Percentiles rank a stretch among this genome's conserved stretches.
These are phyloP conservation scores for Penstemon barbatus DNA, from an alignment of 257 asterid genomes.

Conservation along the genomic window DNA sequence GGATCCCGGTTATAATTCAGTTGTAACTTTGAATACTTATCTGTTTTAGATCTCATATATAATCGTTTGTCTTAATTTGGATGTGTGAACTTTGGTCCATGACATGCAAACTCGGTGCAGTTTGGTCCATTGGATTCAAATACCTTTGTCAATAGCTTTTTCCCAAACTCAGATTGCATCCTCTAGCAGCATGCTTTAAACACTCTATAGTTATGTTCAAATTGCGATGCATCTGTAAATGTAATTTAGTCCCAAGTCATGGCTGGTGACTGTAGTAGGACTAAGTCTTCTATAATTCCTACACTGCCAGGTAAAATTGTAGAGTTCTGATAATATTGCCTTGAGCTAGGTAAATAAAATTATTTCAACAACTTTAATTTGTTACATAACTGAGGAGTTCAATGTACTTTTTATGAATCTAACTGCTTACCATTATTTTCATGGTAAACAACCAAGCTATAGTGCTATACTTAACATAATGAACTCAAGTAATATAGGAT, in stretches of 20 bases:
- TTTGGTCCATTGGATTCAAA: background rate
- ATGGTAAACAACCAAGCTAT: too few relatives aligned
- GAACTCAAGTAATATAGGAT: too few relatives aligned
- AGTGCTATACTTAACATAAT: too few relatives aligned
- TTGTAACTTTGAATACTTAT: slow-evolving; percentile 6
- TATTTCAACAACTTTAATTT: too few relatives aligned
- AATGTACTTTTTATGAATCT: too few relatives aligned
- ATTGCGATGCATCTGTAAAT: slow-evolving; percentile 11
- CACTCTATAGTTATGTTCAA: slow-evolving; percentile 1
- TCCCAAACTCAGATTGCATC: background rate
- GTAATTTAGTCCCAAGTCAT: background rate
- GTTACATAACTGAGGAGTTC: too few relatives aligned
- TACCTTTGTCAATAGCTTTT: slow-evolving; percentile 3
- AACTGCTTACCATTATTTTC: too few relatives aligned
- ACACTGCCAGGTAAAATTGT: too few relatives aligned
- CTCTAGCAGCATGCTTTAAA: slow-evolving; percentile 10
- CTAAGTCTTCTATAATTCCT: background rate
- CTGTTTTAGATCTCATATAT: background rate
- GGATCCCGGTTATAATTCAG: too few relatives aligned
- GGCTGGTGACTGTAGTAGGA: background rate
- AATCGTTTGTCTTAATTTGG: background rate
- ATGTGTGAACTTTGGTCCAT: slow-evolving; percentile 13
- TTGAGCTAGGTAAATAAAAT: slow-evolving; percentile 17
- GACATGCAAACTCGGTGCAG: background rate
- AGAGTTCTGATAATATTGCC: slow-evolving; percentile 1